Base-by-base conservation (phyloP, 2,329 filamentous ascomycete species). In the Alternaria sp. region DNA sequence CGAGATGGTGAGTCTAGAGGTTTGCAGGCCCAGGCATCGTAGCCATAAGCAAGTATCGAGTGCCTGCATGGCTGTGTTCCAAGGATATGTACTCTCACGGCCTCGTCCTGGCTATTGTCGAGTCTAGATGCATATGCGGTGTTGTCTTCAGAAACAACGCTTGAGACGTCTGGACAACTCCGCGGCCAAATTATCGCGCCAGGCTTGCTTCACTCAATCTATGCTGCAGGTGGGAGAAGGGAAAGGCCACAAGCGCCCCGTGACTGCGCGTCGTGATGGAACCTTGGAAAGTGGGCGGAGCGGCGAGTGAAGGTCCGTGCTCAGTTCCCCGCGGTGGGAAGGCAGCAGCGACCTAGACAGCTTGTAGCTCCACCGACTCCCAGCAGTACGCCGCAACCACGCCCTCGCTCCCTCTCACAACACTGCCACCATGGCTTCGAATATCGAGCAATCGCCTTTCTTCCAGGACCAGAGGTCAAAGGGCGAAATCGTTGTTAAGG, bases 371-470 rank as follows among this genome's bases (percentile, higher is more conserved):
- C 13, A 53, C 28, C 54, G 26, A 61, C 54, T 47, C 59, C 59
- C 59, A 56, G 46, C 62, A 62, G 10, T 59, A 66, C 65, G 64
- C 60, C 66, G 59, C 57, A 49, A 61, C 60, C 63, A 62, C 61
- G 21, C 30, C 28, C 19, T n/a, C 28, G 23, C 28, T 15, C 21
- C 13, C 45, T 25, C 45, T 13, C 19, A 30, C 19, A 54, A 36
- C 26, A 53, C 60, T 57, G 36, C 67, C 61, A 67, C 55, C 63
- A 80, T 80, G 78, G 73, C 75, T 43, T 66, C 67, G 1, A 77
- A 67, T 62, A 59, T 74, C 47, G 79, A 80, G 67, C 73, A 80
- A 43, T 79, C 78, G 49, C 66, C 68, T 8, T 79, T 77, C 67
- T 81, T 81, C 54, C 72, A 72, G 56, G 70, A 75, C 57, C 67